Conservation (phyloP, 2,329 filamentous ascomycete genomes). For the Trichophyton equinum region DNA sequence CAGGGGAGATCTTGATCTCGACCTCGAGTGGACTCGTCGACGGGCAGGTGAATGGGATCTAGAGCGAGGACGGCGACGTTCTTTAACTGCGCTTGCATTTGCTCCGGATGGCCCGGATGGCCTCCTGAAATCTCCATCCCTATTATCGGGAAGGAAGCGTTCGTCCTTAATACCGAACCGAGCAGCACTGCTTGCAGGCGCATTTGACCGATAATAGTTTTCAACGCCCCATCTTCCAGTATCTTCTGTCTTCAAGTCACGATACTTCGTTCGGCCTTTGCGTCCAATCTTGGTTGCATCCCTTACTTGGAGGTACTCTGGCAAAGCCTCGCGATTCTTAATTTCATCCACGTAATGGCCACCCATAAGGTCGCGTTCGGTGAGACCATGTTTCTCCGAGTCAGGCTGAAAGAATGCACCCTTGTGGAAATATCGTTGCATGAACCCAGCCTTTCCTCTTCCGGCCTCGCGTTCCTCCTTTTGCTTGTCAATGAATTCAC, state of each 20-base stretch:
- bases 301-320: constrained; percentile 81
- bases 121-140: constrained; percentile 19
- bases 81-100: constrained; percentile 33
- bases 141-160: constrained; percentile 35
- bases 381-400: constrained; percentile 59
- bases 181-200: constrained; percentile 18
- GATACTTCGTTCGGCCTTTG: constrained; percentile 84
- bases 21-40: constrained; percentile 24
- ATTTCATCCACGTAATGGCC: constrained; percentile 72
- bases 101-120: constrained; percentile 32
- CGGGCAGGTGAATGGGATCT: constrained; percentile 16
- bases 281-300: constrained; percentile 90
- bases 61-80: constrained; percentile 25
- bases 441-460: constrained; percentile 70
- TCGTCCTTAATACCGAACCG: constrained; percentile 33
- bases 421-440: constrained; percentile 96
- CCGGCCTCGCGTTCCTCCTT: constrained; percentile 61
- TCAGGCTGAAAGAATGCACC: constrained; percentile 91
- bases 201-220: constrained; percentile 30
- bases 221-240: constrained; percentile 65
- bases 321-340: constrained; percentile 66
- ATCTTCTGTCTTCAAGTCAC: constrained; percentile 77
- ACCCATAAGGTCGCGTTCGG: constrained; percentile 75
- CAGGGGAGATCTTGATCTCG: constrained; percentile 21
- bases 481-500: constrained; percentile 62